Conservation (phyloP, 768 basidiomycete genomes). For the Phanerochaete carnosa region DNA sequence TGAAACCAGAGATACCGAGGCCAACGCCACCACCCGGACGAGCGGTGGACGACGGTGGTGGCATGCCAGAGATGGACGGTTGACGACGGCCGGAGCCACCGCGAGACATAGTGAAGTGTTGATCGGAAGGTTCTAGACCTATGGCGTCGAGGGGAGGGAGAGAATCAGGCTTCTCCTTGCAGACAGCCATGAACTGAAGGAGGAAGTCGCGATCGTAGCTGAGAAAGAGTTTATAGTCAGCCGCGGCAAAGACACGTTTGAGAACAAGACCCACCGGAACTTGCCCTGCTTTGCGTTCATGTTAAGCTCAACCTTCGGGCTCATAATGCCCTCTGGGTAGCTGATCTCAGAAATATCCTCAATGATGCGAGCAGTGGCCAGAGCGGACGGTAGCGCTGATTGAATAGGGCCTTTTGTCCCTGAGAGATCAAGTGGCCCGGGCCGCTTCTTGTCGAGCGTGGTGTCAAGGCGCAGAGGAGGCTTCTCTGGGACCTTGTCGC, state of each 20-base stretch:
- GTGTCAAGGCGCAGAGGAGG: constrained; percentile 69
- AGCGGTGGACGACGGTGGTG: constrained; percentile 30
- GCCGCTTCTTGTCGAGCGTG: constrained; percentile 48
- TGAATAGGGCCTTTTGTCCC: constrained; percentile 42
- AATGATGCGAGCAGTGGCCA: constrained; percentile 83
- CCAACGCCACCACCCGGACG: constrained; percentile 48
- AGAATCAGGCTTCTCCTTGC: constrained; percentile 91
- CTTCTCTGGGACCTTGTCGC: constrained; percentile 43
- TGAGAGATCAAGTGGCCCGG: constrained; percentile 72
- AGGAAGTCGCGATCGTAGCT: constrained; percentile 98
- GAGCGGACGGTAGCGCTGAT: constrained; percentile 55
- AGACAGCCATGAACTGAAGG: constrained; percentile 91
- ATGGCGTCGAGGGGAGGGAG: constrained; percentile 89
- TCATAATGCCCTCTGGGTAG: constrained; percentile 81
- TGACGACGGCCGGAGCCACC: constrained; percentile 65
- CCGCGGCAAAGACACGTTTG: background rate
- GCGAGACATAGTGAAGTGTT: constrained; percentile 51
- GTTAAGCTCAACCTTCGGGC: constrained; percentile 85
- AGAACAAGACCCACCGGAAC: constrained; percentile 57
- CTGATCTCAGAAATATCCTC: constrained; percentile 72
- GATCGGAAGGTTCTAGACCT: constrained; percentile 79
- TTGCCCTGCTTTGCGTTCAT: constrained; percentile 80
- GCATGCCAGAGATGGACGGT: constrained; percentile 40
- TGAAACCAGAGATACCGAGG: constrained; percentile 40
- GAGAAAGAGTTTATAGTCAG: background rate